Base-by-base conservation (phyloP, 2,329 filamentous ascomycete genomes). In the Ceratocystis cubensis region DNA sequence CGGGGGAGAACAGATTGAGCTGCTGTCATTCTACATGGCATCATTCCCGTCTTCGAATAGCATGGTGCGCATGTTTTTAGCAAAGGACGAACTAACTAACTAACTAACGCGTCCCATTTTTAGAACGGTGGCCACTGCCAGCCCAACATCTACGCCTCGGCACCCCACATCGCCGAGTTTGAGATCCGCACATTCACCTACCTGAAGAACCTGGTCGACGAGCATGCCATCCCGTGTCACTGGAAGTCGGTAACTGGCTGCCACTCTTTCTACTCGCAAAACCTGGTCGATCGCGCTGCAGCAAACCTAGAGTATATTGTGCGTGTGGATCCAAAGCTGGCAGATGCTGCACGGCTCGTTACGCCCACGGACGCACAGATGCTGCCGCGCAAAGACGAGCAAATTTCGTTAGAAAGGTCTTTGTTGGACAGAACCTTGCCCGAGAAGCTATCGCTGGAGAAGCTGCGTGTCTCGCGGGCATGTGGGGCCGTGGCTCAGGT, bases 91-190 rank as follows among this genome's bases (percentile, higher is more conserved):
- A 33, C 53, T 33, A 30, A 57, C 53, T 17, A 30, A 57, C 53
- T 17, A 57, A 57, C 22, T 5, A 28, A 30, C 10, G 7, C 6
- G 10, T 57, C 5, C 13, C 53, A 28, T n/a, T 25, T 13, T 22
- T 69, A 86, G 82, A 87, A 87, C 72, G 85, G 85, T 65, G 85
- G 85, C 5, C 88, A 93, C 73, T 92, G 88, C 74, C 88, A 91
- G 70, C 88, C 89, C 1, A 75, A 85, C 37, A 77, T 89, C 63
- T 91, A 88, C 75, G 77, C 79, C 20, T 77, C 81, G 22, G 74
- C 77, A n/a, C 78, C 84, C 28, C 80, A 84, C 53, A 80, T 91
- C 48, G 84, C 84, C 1, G 79, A 79, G 25, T 94, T 93, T 75
- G 89, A 93, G 75, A 79, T 91, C 30, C 80, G 79, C 44, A 92